Evolutionary conservation across 139 green algal species (phyloP).

Genomic region (Tetradesmus lagerheimii): DNA sequence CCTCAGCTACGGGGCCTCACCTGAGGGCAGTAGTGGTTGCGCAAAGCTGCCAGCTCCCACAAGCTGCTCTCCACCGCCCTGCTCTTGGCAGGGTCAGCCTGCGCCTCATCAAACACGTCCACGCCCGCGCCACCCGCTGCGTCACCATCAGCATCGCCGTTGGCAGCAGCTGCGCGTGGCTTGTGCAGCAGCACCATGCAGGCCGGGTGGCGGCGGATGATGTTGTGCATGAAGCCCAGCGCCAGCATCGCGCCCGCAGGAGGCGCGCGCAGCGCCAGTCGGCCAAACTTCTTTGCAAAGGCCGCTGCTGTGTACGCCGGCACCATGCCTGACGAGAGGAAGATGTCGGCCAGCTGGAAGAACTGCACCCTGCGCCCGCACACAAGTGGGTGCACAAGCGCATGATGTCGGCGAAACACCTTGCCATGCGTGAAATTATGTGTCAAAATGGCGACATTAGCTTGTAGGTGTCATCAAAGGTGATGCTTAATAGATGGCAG

Average conservation of each 20-base stretch:
- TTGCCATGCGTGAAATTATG: too few relatives aligned
- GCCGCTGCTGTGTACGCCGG: constrained; percentile 96
- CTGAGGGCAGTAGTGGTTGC: constrained; percentile 87
- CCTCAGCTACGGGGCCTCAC: constrained; percentile 53
- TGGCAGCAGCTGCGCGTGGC: constrained; percentile 34
- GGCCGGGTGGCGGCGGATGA: constrained; percentile 92
- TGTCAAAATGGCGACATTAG: too few relatives aligned
- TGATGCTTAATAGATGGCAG: too few relatives aligned
- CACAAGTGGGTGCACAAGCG: too few relatives aligned
- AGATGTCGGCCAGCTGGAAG: constrained; percentile 92
- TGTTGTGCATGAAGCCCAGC: constrained; percentile 94
- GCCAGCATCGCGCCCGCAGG: constrained; percentile 75
- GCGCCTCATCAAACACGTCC: constrained; percentile 65
- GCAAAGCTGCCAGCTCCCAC: constrained; percentile 93
- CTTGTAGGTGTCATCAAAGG: too few relatives aligned
- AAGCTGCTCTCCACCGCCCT: constrained; percentile 91
- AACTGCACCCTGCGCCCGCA: constrained; percentile 77
- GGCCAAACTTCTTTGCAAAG: constrained; percentile 94
- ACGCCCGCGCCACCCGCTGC: constrained; percentile 13
- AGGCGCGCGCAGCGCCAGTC: constrained; percentile 82
- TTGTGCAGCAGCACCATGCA: constrained; percentile 90
- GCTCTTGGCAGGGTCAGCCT: constrained; percentile 79
- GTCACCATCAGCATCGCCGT: neutral
- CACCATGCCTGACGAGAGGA: constrained; percentile 90
- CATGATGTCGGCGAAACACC: too few relatives aligned